Base-by-base conservation (phyloP, 192 early-diverging fungal species). In the Lobosporangium transversale region DNA sequence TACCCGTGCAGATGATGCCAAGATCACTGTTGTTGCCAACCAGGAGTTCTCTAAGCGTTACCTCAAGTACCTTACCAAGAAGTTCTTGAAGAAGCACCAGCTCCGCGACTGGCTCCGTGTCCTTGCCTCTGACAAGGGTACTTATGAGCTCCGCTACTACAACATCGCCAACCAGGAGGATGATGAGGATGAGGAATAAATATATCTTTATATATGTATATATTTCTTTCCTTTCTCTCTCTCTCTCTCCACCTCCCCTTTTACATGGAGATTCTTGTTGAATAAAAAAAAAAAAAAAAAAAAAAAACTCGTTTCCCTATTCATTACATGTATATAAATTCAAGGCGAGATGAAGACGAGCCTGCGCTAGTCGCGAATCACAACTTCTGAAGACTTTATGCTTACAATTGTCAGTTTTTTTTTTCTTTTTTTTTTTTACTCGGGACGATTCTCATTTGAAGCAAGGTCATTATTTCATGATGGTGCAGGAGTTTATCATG, bases 51-150 rank as follows among this genome's bases (percentile, higher is more conserved):
- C 96, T 80, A 99, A 99, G 92, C 93, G 96, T 71, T 99, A 99
- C 93, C 84, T 98, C 85, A 99, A 99, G 93, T 99, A 99, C 92
- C 91, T 99, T 57, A 94, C 97, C 87, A 99, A 99, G 93, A 97
- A 97, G 91, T 99, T 95, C 93, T 88, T 99, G 85, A 99, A 99
- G 94, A 97, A 99, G 94, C 87, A 97, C 90, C 89, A 92, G 82
- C 92, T 99, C 86, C 92, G 94, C 81, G 97, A 99, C 88, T 98
- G 92, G 91, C 86, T 99, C 80, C 96, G 97, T 85, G 97, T 98
- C 79, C 87, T 97, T 82, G 86, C 94, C 78, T 83, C 87, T 68
- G 80, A 83, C 89, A 95, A 95, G 91, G 81, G 85, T 65, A 87
- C 94, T 66, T 99, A 96, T 89, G 90, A 95, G 87, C 91, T 99